phyloP scores from a whole-genome alignment of 208 protist species.

The Kentomonas sorsogonicus region DNA sequence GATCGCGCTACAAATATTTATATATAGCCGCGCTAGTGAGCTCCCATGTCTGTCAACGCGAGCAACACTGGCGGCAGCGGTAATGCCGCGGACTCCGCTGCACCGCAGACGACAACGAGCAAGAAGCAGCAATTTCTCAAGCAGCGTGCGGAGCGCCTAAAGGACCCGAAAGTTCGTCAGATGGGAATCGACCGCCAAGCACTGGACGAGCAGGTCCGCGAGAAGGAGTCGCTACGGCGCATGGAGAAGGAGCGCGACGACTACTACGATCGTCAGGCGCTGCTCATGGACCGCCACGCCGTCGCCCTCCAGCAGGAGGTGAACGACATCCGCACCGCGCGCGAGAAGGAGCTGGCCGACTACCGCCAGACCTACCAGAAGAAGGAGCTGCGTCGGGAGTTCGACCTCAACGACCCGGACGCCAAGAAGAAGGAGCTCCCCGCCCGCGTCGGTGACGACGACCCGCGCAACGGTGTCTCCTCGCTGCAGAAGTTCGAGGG shows the following conservation, averaged over 20 bases:
- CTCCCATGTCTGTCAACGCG: background rate
- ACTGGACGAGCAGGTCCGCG: constrained; percentile 87
- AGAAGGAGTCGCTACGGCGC: constrained; percentile 76
- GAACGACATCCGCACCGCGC: constrained; percentile 61
- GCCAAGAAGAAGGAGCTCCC: constrained; percentile 78
- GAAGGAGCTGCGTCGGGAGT: constrained; percentile 77
- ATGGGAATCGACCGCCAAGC: constrained; percentile 91
- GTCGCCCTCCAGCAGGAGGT: constrained; percentile 84
- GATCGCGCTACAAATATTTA: too few relatives aligned
- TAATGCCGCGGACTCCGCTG: constrained; percentile 8
- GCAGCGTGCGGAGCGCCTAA: constrained; percentile 84
- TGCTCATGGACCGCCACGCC: constrained; percentile 88
- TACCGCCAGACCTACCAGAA: constrained; percentile 87
- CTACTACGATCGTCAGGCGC: constrained; percentile 81
- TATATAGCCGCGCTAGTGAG: too few relatives aligned
- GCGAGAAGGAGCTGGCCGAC: constrained; percentile 77
- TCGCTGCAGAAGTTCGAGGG: constrained; percentile 90
- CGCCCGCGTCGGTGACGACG: constrained; percentile 81
- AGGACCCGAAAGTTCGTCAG: constrained; percentile 86
- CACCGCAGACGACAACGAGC: constrained; percentile 16
- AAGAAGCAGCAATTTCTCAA: constrained; percentile 85
- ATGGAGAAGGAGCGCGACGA: constrained; percentile 84
- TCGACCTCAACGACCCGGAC: constrained; percentile 88
- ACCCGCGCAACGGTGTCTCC: constrained; percentile 79
- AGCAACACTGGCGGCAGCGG: constrained; percentile 1